Percentiles rank a stretch among this genome's conserved stretches.
phyloP scores from a whole-genome alignment of 176 grass and related monocot genomes.

The Panicum miliaceum region DNA sequence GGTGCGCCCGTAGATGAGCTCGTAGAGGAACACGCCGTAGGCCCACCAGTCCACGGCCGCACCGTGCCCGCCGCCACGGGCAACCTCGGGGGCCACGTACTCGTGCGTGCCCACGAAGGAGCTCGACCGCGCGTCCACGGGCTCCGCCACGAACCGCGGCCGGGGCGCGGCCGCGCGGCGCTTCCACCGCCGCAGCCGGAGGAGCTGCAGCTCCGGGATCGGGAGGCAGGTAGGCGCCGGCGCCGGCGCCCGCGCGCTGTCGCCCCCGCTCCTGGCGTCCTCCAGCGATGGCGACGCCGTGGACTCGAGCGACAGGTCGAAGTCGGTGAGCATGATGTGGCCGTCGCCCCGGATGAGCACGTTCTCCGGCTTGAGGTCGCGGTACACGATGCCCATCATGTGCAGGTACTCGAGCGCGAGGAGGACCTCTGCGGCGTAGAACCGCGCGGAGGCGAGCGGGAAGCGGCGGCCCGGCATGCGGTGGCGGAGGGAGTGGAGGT shows the following conservation, averaged over 20 bases:
- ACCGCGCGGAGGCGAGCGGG: slow-evolving; percentile 71
- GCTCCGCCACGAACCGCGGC: slow-evolving; percentile 83
- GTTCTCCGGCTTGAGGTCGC: slow-evolving; percentile 99
- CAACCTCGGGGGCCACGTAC: slow-evolving; percentile 90
- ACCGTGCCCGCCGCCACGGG: slow-evolving; percentile 78
- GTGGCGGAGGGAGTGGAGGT: slow-evolving; percentile 92
- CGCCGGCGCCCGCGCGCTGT: too few species aligned
- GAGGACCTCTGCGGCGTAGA: slow-evolving; percentile 95
- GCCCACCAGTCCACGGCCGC: slow-evolving; percentile 97
- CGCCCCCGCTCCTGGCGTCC: not conserved
- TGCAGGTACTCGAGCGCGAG: slow-evolving; percentile 93
- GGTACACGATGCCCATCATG: slow-evolving; percentile 99
- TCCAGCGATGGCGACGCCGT: slow-evolving; percentile 76
- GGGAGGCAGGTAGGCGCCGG: slow-evolving; percentile 64
- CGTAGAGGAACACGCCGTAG: slow-evolving; percentile 93
- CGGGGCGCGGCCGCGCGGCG: not conserved
- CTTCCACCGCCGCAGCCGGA: slow-evolving; percentile 44
- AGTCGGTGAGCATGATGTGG: slow-evolving; percentile 99
- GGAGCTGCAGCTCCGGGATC: slow-evolving; percentile 60
- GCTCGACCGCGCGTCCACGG: slow-evolving; percentile 69
- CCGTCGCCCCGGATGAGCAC: slow-evolving; percentile 90
- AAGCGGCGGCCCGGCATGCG: slow-evolving; percentile 74
- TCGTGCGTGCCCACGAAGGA: slow-evolving; percentile 97
- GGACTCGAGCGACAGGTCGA: slow-evolving; percentile 95
- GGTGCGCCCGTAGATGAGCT: slow-evolving; percentile 78